phyloP scores from a whole-genome alignment of 805 yeast genomes.

The Candida chilensis region DNA sequence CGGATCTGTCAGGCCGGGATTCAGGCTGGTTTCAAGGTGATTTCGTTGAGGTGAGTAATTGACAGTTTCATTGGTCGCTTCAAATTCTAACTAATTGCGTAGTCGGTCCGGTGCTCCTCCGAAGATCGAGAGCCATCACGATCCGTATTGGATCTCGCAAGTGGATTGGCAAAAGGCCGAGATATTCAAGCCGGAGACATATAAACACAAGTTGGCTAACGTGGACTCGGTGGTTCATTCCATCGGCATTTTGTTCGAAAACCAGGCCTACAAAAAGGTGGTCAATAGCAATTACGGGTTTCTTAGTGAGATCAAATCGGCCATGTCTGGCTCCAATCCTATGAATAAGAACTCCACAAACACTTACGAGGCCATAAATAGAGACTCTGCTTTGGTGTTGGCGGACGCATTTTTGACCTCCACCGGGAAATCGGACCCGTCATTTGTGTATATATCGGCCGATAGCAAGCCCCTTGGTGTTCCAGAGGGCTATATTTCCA shows the following conservation, averaged over 20 bases:
- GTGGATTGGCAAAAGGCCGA: conserved; percentile 65
- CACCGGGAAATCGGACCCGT: conserved; percentile 13
- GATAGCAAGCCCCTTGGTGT: conserved; percentile 61
- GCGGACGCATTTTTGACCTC: conserved; percentile 40
- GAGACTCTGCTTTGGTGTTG: conserved; percentile 56
- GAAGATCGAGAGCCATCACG: conserved; percentile 14
- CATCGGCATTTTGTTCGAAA: conserved; percentile 68
- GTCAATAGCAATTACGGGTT: conserved; percentile 29
- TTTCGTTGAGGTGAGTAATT: conserved; percentile 44
- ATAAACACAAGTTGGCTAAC: conserved; percentile 32
- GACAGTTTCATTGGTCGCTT: neutral
- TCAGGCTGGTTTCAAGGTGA: conserved; percentile 52
- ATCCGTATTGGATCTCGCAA: conserved; percentile 38
- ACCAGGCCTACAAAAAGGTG: conserved; percentile 54
- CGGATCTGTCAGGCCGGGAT: conserved; percentile 65
- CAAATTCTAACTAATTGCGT: neutral
- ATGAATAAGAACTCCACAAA: conserved; percentile 34
- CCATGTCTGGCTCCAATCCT: conserved; percentile 44
- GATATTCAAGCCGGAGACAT: conserved; percentile 55
- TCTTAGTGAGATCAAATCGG: conserved; percentile 15
- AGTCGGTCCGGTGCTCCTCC: conserved; percentile 49
- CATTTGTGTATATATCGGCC: conserved; percentile 76
- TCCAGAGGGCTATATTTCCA: conserved; percentile 62
- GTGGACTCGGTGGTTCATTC: conserved; percentile 73
- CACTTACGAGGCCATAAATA: conserved; percentile 57